Evolutionary conservation across 345 rosid genomes (phyloP), one percentile per base, ranked within the genome.

Genomic region (Salix caprea): DNA sequence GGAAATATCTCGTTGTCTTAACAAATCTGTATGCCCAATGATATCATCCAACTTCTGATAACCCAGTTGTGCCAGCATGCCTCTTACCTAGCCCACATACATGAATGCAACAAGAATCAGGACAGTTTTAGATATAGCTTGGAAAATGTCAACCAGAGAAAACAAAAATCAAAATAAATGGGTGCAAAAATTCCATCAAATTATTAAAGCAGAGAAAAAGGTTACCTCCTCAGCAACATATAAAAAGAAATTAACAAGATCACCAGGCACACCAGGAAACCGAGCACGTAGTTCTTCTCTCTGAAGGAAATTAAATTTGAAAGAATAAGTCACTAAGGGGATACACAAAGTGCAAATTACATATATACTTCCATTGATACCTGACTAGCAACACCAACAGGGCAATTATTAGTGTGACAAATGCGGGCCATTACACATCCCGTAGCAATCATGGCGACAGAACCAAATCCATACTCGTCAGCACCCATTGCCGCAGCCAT

Each of bases 371-470:
- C 52, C 72, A 64, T 48, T 39, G 65, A 32, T 79, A 96, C 99
- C 94, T 96, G 98, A 87, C 98, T 96, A 65, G 98, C 98, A 89
- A 93, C 97, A 81, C 99, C 99, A 78, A 96, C 99, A 44, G 99
- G 99, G 79, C 99, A 96, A 87, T 96, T 96, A 84, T 96, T 96
- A 74, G 98, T 96, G 82, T 96, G 99, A 87, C 99, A 96, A 84
- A 96, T 96, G 79, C 99, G 99, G 70, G 99, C 99, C 98, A 93
- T 95, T 74, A 96, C 91, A 85, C 99, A 96, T 82, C 99, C 99
- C 65, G 99, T 96, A 79, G 99, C 99, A 88, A 96, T 96, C 99
- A 96, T 93, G 76, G 99, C 99, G 71, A 96, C 87, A 73, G 99
- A 93, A 81, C 99, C 98, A 88, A 96, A 96, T 42, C 99, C 99